phyloP scores from a whole-genome alignment of 1,284 basidiomycete species.

The Porogramme epimiltina region DNA sequence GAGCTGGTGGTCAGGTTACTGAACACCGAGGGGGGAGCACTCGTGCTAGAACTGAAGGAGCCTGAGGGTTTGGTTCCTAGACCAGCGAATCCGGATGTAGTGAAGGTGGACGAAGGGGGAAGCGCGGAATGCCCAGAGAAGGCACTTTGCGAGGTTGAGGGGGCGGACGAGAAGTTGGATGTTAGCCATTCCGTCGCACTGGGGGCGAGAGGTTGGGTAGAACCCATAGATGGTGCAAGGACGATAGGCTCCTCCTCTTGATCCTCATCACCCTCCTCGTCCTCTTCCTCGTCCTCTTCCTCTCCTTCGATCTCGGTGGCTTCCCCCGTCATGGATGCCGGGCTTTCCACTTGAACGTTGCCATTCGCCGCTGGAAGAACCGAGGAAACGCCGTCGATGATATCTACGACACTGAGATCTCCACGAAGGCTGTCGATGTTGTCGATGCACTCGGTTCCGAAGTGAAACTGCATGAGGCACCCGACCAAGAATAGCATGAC shows the following conservation, averaged over 20 bases:
- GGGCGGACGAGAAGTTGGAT: constrained; percentile 32
- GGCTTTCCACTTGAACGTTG: background rate
- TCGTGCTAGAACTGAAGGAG: constrained; percentile 3
- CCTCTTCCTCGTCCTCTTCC: no score
- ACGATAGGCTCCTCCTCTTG: constrained; percentile 6
- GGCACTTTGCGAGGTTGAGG: background rate
- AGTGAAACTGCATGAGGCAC: constrained; percentile 71
- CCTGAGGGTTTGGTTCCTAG: constrained; percentile 7
- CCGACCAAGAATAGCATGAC: constrained; percentile 78
- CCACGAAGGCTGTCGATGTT: constrained; percentile 76
- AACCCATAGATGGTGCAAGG: background rate
- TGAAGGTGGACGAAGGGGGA: background rate
- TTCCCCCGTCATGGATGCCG: constrained; percentile 6
- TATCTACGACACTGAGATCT: constrained; percentile 60
- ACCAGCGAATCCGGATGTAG: constrained; percentile 16
- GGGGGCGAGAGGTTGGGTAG: constrained; percentile 15
- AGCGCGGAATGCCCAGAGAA: background rate
- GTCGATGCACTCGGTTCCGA: constrained; percentile 73
- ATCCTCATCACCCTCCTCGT: constrained; percentile 27
- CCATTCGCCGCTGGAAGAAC: constrained; percentile 9
- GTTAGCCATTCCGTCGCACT: constrained; percentile 43
- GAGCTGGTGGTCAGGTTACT: constrained; percentile 18
- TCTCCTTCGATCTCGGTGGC: constrained; percentile 13
- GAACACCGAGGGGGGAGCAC: constrained; percentile 25
- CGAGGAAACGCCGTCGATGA: constrained; percentile 82